Evolutionary conservation across 768 basidiomycete species (phyloP).

Genomic region (Hericium alpestre): DNA sequence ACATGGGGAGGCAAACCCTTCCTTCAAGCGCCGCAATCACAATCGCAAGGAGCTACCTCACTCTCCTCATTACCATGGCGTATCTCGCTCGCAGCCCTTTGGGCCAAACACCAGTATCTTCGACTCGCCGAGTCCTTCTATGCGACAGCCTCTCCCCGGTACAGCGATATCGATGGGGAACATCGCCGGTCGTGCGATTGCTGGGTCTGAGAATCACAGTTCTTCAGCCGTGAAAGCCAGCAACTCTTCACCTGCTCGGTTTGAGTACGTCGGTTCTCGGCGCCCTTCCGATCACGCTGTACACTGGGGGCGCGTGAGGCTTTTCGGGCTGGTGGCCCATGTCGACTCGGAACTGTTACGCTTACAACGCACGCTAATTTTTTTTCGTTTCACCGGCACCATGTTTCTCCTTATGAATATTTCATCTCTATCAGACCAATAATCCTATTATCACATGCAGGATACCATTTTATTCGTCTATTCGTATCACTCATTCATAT

Average conservation of each 20-base stretch:
- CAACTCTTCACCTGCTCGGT: not conserved
- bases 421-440: too few species aligned
- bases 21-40: not conserved
- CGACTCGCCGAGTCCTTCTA: not conserved
- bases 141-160: not conserved
- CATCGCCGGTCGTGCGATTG: not conserved
- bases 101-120: not conserved
- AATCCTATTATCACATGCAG: too few species aligned
- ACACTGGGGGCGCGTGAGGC: too few species aligned
- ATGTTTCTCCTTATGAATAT: too few species aligned
- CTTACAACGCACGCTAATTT: too few species aligned
- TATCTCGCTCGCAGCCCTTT: not conserved
- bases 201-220: too few species aligned
- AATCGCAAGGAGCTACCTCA: not conserved
- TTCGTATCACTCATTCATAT: too few species aligned
- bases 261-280: not conserved
- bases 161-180: not conserved
- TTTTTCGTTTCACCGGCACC: too few species aligned
- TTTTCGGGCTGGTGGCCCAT: too few species aligned
- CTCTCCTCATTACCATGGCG: not conserved
- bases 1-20: not conserved
- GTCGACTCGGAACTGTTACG: too few species aligned
- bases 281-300: too few species aligned
- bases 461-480: too few species aligned
- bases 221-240: not conserved